Evolutionary conservation across 2,329 filamentous ascomycete species (phyloP).

Genomic region (Byssothecium circinans): DNA sequence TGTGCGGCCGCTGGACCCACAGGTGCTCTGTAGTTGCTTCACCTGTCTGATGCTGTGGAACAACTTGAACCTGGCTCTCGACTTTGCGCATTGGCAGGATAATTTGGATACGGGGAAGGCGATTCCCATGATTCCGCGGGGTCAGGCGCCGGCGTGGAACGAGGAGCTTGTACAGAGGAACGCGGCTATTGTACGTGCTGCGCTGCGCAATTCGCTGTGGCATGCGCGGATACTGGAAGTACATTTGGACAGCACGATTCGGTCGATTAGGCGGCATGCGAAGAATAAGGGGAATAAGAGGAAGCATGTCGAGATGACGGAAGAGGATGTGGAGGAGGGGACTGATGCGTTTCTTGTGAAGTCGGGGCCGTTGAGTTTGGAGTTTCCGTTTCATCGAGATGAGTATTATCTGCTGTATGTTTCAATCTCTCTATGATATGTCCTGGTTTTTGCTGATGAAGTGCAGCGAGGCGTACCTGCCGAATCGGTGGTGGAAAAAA

Average conservation of each 20-base stretch:
- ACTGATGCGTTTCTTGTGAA: conserved; percentile 57
- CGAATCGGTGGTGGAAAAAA: conserved; percentile 57
- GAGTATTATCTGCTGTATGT: conserved; percentile 58
- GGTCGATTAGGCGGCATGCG: conserved; percentile 51
- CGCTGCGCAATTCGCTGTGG: conserved; percentile 53
- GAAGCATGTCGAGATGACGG: conserved; percentile 50
- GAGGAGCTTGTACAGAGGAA: conserved; percentile 47
- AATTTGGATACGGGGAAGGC: conserved; percentile 56
- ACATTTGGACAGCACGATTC: conserved; percentile 52
- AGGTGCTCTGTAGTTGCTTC: conserved; percentile 58
- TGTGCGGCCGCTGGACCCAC: conserved; percentile 50
- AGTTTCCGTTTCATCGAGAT: conserved; percentile 59
- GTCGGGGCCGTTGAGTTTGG: conserved; percentile 54
- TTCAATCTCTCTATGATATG: conserved; percentile 10
- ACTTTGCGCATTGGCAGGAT: conserved; percentile 60
- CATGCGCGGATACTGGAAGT: conserved; percentile 54
- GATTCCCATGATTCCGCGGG: conserved; percentile 56
- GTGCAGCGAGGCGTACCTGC: conserved; percentile 54
- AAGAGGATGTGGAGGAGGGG: conserved; percentile 49
- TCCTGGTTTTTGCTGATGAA: conserved; percentile 8
- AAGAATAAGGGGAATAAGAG: conserved; percentile 54
- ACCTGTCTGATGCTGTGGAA: conserved; percentile 62
- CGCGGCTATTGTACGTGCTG: conserved; percentile 49
- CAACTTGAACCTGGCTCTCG: conserved; percentile 56
- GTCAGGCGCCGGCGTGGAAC: conserved; percentile 56